These are phyloP conservation scores for Leccinum subfulvum DNA, from an alignment of 1,284 basidiomycete species.

Conservation along the genomic window DNA sequence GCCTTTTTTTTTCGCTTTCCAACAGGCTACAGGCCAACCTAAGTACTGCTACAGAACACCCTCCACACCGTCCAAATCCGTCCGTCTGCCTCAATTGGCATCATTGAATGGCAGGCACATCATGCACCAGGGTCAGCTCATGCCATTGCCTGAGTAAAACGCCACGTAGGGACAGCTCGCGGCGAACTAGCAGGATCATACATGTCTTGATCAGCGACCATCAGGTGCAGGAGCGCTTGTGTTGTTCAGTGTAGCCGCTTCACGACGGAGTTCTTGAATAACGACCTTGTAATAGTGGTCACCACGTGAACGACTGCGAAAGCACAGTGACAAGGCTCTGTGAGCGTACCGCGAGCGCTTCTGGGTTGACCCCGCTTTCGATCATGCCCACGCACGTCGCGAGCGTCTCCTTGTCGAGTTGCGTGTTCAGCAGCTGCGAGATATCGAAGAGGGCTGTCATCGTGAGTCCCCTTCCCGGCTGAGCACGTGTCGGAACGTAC, in stretches of 20 bases:
- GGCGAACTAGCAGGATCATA: not conserved
- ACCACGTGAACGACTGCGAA: constrained; percentile 5
- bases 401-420: constrained; percentile 79
- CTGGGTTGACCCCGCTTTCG: constrained; percentile 82
- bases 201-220: constrained; percentile 15
- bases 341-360: constrained; percentile 75
- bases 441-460: constrained; percentile 73
- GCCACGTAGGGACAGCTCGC: not conserved
- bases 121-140: not conserved
- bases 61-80: constrained; percentile 22
- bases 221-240: constrained; percentile 19
- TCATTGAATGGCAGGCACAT: constrained; percentile 14
- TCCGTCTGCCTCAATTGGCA: constrained; percentile 15
- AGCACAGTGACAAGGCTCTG: not conserved
- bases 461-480: constrained; percentile 6
- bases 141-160: constrained; percentile 6
- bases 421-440: constrained; percentile 79
- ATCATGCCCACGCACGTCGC: constrained; percentile 82
- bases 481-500: constrained; percentile 43
- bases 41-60: constrained; percentile 20
- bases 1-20: constrained; percentile 2
- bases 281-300: constrained; percentile 56
- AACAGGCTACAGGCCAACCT: not conserved
- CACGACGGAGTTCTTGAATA: constrained; percentile 70
- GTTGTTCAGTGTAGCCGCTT: constrained; percentile 44